Evolutionary conservation across 2,329 filamentous ascomycete genomes (phyloP).

Genomic region (Neonectria magnoliae): DNA sequence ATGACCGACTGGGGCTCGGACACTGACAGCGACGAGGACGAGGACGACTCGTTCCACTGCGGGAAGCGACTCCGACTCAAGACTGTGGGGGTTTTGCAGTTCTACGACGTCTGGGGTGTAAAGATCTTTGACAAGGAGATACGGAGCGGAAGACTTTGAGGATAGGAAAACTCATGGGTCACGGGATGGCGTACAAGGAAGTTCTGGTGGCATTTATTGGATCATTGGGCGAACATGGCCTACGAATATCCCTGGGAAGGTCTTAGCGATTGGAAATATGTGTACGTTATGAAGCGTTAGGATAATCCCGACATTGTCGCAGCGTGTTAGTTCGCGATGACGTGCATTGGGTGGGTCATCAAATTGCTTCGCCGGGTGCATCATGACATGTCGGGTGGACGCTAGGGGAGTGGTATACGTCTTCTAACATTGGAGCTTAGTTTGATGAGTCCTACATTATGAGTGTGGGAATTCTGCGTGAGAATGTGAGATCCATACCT

Average conservation of each 20-base stretch:
- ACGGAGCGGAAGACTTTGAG: slow-evolving; percentile 47
- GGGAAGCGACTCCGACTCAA: slow-evolving; percentile 49
- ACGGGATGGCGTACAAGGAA: slow-evolving; percentile 9
- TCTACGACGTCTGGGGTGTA: slow-evolving; percentile 57
- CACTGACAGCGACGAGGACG: slow-evolving; percentile 48
- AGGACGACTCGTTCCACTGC: slow-evolving; percentile 44
- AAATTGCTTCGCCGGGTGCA: slow-evolving; percentile 6
- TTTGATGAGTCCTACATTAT: no score
- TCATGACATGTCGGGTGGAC: slow-evolving; percentile 6
- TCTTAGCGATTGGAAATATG: slow-evolving; percentile 3
- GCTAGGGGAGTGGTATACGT: not conserved
- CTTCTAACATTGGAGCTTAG: no score
- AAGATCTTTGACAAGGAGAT: slow-evolving; percentile 70
- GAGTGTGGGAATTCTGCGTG: no score
- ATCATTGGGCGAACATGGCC: not conserved
- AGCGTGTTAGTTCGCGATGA: slow-evolving; percentile 1
- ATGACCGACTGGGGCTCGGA: slow-evolving; percentile 44
- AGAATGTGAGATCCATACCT: no score
- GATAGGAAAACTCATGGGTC: not conserved
- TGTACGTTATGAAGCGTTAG: slow-evolving; percentile 8
- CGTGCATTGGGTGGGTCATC: slow-evolving; percentile 8
- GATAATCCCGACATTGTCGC: not conserved
- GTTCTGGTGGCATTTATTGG: not conserved
- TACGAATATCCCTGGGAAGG: not conserved
- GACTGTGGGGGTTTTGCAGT: slow-evolving; percentile 50